Percentiles rank a stretch among this genome's conserved stretches.
Evolutionary conservation across 805 yeast species (phyloP).

Genomic region (Blastobotrys chiropterorum): DNA sequence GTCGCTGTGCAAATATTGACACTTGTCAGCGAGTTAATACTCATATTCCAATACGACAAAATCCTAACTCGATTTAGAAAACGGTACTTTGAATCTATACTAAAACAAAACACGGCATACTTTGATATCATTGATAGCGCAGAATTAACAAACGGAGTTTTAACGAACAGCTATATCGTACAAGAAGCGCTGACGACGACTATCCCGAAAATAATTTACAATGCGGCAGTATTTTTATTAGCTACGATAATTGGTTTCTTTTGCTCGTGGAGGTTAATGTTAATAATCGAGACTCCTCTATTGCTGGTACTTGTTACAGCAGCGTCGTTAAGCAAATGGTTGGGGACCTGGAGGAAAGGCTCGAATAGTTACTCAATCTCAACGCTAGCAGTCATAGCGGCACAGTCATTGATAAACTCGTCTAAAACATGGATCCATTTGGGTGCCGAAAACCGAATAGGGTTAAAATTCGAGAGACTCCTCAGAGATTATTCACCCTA

Average conservation of each 20-base stretch:
- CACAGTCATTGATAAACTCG: neutral
- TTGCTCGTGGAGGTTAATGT: neutral
- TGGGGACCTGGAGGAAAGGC: neutral
- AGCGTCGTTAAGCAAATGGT: neutral
- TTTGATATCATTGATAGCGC: neutral
- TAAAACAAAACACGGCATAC: neutral
- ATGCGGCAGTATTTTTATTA: neutral
- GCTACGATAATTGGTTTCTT: neutral
- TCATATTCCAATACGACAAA: neutral
- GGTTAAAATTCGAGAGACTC: neutral
- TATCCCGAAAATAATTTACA: neutral
- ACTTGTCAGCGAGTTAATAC: neutral
- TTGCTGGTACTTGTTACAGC: neutral
- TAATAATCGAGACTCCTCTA: neutral
- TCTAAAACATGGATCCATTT: neutral
- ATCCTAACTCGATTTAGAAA: neutral
- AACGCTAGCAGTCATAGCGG: neutral
- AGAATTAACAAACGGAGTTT: neutral
- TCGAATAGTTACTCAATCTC: neutral
- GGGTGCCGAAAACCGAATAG: neutral
- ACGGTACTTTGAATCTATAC: neutral
- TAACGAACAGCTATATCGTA: neutral
- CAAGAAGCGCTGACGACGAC: neutral
- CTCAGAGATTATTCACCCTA: neutral
- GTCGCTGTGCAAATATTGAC: neutral